phyloP scores from a whole-genome alignment of 495 filamentous ascomycete genomes.

The Podospora pseudoanserina region DNA sequence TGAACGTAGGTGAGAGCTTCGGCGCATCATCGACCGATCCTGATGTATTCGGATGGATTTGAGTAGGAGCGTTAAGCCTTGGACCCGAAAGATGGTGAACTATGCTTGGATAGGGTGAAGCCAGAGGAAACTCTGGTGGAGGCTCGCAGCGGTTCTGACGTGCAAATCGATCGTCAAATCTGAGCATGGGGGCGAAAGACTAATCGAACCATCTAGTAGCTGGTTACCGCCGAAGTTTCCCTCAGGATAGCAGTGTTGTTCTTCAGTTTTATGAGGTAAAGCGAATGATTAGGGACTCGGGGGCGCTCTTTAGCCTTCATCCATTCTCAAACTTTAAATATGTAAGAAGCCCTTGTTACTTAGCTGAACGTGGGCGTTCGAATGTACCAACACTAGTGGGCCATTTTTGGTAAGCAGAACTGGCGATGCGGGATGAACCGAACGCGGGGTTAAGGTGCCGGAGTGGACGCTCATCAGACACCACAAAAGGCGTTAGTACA shows the following conservation, averaged over 20 bases:
- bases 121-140: constrained; percentile 74
- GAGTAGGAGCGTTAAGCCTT: constrained; percentile 71
- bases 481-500: constrained; percentile 61
- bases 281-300: constrained; percentile 75
- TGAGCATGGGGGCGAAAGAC: constrained; percentile 62
- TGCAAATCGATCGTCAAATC: constrained; percentile 72
- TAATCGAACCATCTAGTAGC: constrained; percentile 69
- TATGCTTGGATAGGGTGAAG: constrained; percentile 71
- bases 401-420: constrained; percentile 71
- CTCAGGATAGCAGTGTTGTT: constrained; percentile 71
- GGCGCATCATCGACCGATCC: constrained; percentile 71
- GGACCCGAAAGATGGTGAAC: constrained; percentile 67
- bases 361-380: constrained; percentile 64
- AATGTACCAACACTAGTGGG: constrained; percentile 64
- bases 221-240: constrained; percentile 71
- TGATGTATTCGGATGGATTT: constrained; percentile 73
- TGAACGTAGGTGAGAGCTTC: constrained; percentile 51
- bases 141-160: constrained; percentile 69
- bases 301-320: constrained; percentile 68
- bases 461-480: constrained; percentile 69
- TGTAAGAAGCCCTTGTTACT: constrained; percentile 70
- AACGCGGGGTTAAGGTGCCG: constrained; percentile 69
- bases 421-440: constrained; percentile 66
- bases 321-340: constrained; percentile 77
- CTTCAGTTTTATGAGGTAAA: constrained; percentile 74